phyloP scores from a whole-genome alignment of 495 filamentous ascomycete genomes.

The Rostrohypoxylon terebratum region DNA sequence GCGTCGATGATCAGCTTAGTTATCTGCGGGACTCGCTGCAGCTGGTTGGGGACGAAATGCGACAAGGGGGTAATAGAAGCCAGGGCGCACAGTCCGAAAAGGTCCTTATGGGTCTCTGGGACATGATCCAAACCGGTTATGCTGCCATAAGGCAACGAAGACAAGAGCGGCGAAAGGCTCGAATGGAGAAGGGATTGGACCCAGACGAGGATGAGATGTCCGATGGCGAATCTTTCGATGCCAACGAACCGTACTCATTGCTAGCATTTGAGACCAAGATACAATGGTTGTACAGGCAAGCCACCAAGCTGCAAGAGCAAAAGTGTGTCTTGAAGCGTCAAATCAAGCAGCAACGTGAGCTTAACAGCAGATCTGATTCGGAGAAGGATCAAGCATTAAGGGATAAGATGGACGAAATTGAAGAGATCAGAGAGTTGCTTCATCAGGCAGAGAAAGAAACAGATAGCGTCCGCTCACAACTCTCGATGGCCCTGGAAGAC shows the following conservation, averaged over 20 bases:
- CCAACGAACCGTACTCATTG: conserved; percentile 72
- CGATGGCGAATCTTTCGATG: conserved; percentile 62
- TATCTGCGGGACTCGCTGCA: conserved; percentile 54
- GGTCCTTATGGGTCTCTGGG: conserved; percentile 76
- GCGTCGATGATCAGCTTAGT: conserved; percentile 54
- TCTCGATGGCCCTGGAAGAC: conserved; percentile 65
- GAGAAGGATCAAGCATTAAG: conserved; percentile 70
- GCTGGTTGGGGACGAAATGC: conserved; percentile 50
- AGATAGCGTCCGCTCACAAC: conserved; percentile 56
- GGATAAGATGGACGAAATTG: conserved; percentile 64
- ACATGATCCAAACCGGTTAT: conserved; percentile 73
- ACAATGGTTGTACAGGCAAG: conserved; percentile 75
- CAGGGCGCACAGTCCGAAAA: conserved; percentile 68
- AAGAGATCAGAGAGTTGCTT: conserved; percentile 62
- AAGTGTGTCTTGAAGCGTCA: conserved; percentile 86
- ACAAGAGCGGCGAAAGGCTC: conserved; percentile 59
- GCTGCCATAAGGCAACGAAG: conserved; percentile 68
- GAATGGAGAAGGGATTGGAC: conserved; percentile 56
- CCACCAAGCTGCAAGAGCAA: conserved; percentile 78
- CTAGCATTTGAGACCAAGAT: conserved; percentile 78
- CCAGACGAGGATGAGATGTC: conserved; percentile 60
- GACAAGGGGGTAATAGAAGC: conserved; percentile 48
- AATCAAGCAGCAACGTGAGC: conserved; percentile 90
- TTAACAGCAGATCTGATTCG: conserved; percentile 74
- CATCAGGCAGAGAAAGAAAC: conserved; percentile 62